Evolutionary conservation across 306 rosid species (phyloP), one percentile per base, ranked within the genome.

Genomic region (Dryas drummondii): DNA sequence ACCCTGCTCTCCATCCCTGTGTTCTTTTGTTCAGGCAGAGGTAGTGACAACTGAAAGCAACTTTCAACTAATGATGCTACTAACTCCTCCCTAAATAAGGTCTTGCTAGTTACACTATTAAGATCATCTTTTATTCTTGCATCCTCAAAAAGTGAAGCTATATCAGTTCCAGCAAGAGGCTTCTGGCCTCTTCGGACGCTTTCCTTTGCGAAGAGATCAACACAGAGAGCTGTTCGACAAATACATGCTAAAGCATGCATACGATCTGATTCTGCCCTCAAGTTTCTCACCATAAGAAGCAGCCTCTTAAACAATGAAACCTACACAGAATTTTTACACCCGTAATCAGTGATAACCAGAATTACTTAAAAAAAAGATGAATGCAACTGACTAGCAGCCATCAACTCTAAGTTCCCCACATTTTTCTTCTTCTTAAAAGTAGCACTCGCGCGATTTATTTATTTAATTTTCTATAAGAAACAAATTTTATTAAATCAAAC

Each of bases 131-230:
- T 88, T 64, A 92, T 85, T 82, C 97, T 85, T n/a, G 81, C 85
- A 75, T 94, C 98, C 90, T 94, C 97, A 86, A 94, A 94, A 62
- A 94, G 93, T 42, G 99, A 92, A 65, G 98, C 99, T 82, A 94
- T 94, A 78, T 94, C 99, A 66, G 98, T 94, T 76, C 99, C 99
- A 5, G 98, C 87, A 62, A 94, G 93, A 84, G 99, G 99, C 78
- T 94, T 94, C 88, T 96, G 99, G 76, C 99, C 99, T 87, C 99
- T 89, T 61, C 99, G 88, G 60, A 92, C 98, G 1, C 99, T 96
- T 83, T 96, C 99, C 89, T 96, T 96, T 58, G 99, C 99, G 78
- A 96, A 96, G 53, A 96, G 93, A 80, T 96, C 93, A 50, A 96
- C 99, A 78, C 99, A 96, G 56, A 96, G 98, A 79, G 99, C 97